Base-by-base conservation (phyloP, 768 basidiomycete species). In the Russula sp. region DNA sequence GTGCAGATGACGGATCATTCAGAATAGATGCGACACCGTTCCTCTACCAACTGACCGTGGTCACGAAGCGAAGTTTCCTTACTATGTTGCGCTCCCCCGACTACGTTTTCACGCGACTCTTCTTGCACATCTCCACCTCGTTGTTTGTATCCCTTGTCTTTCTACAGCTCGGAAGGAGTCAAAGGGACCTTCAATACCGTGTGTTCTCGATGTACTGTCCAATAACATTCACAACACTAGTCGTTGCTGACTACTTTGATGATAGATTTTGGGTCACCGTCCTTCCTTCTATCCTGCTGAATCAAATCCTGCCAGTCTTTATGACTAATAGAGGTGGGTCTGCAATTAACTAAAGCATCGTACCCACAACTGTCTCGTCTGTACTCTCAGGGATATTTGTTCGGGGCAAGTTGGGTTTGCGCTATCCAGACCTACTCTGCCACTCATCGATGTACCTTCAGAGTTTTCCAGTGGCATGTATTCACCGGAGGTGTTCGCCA, bases 381-480 rank as follows among this genome's bases (percentile, higher is more conserved):
- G 4, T 60, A 20, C n/a, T 3, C 2, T 41, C 46, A 77, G 76
- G 71, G 20, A 73, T 73, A 42, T 78, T 78, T 65, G 74, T 77
- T 25, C 68, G 72, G 64, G 66, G 54, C 63, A 22, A 11, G 60
- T 41, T 38, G 7, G 1, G 18, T 32, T 36, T 53, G 25, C 41
- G 25, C 41, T 36, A 32, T 36, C 39, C 10, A 38, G 48, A 14
- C 25, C 11, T 42, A n/a, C 16, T 22, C 25, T 42, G n/a, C 35
- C 47, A 45, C 9, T 56, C 14, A 32, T 22, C 5, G 20, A 46
- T 36, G 39, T 16, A 11, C 56, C 11, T 53, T 8, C 69, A 79
- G 91, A 93, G 74, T 80, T 88, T 0, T 88, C 86, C 2, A 89
- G 88, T 74, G 83, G 88, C 62, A 93, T 94, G 69, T 94, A 94